Evolutionary conservation across 1,139 yeast genomes (phyloP).

Genomic region (Debaryomyces nepalensis): DNA sequence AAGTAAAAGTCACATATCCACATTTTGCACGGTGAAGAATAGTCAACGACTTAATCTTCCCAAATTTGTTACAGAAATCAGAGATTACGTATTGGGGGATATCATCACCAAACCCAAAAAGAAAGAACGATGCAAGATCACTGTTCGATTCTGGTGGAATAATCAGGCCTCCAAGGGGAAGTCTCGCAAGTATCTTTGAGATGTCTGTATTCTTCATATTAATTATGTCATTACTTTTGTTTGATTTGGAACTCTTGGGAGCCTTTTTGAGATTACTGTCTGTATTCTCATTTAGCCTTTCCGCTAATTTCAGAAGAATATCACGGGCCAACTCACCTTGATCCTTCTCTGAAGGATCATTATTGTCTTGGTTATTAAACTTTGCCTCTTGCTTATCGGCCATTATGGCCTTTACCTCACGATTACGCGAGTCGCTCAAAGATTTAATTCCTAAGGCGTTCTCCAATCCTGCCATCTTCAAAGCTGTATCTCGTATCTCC

Average conservation of each 20-base stretch:
- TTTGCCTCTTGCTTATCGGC: conserved; percentile 42
- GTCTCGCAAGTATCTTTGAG: conserved; percentile 51
- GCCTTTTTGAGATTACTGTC: conserved; percentile 14
- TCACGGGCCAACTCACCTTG: conserved; percentile 33
- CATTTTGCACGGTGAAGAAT: conserved; percentile 67
- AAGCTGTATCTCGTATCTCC: conserved; percentile 77
- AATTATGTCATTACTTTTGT: conserved; percentile 15
- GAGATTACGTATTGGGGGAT: conserved; percentile 65
- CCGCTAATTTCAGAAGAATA: conserved; percentile 46
- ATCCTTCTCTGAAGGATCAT: conserved; percentile 21
- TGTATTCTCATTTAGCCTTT: conserved; percentile 30
- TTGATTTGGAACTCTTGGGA: conserved; percentile 13
- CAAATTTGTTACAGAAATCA: conserved; percentile 50
- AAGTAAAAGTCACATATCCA: conserved; percentile 62
- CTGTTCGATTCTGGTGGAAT: conserved; percentile 45
- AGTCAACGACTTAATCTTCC: conserved; percentile 52
- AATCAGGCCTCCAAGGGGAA: conserved; percentile 66
- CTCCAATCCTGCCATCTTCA: conserved; percentile 70
- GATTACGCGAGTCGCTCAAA: conserved; percentile 25
- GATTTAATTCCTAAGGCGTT: conserved; percentile 22
- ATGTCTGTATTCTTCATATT: conserved; percentile 46
- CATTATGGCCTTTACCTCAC: conserved; percentile 48
- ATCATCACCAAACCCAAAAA: conserved; percentile 74
- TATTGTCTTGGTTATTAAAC: conserved; percentile 22
- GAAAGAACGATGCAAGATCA: conserved; percentile 57